phyloP scores from a whole-genome alignment of 192 early-diverging fungal genomes.

The Coemansia sp. region DNA sequence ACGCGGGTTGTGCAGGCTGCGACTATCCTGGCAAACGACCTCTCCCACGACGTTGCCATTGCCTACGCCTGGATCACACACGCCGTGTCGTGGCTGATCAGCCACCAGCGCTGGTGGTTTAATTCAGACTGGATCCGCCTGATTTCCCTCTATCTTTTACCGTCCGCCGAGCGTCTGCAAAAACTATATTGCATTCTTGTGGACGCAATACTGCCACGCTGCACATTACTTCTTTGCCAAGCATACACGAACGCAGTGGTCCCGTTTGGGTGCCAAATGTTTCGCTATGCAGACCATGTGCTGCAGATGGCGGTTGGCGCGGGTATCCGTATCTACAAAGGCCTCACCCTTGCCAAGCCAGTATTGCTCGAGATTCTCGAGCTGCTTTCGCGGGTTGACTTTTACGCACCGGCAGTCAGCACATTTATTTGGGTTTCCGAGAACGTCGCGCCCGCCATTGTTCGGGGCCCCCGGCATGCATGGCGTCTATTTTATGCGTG shows the following conservation, averaged over 20 bases:
- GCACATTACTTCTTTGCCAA: background rate
- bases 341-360: background rate
- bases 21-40: constrained; percentile 18
- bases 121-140: constrained; percentile 2
- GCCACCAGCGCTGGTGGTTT: constrained; percentile 33
- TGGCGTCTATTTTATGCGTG: constrained; percentile 1
- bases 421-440: background rate
- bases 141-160: background rate
- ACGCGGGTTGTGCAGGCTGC: constrained; percentile 14
- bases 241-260: background rate
- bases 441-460: background rate
- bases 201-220: background rate
- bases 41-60: constrained; percentile 17
- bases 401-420: constrained; percentile 2
- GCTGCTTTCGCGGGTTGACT: background rate
- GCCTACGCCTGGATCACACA: constrained; percentile 2
- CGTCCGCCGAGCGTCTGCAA: background rate
- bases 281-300: background rate
- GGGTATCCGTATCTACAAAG: background rate
- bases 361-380: background rate
- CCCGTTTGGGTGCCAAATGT: background rate
- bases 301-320: background rate
- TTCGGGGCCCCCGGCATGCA: background rate
- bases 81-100: constrained; percentile 10
- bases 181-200: background rate